Evolutionary conservation across 768 basidiomycete genomes (phyloP), one percentile per base, ranked within the genome.

Genomic region (Atractiella rhizophila): DNA sequence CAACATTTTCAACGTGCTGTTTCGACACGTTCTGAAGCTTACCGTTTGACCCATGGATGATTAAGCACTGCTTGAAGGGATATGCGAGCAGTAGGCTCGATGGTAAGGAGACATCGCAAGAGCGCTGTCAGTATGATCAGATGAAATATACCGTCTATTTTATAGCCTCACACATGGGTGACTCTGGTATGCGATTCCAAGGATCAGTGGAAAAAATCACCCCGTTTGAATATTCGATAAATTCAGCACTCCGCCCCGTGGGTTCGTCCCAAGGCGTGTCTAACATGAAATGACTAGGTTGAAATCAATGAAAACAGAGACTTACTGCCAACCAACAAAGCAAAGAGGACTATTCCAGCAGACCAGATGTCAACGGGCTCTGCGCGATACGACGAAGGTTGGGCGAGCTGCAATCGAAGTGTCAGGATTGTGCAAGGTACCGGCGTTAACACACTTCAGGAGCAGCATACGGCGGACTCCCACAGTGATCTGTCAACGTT

Each of bases 211-310:
- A 56, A 49, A 80, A 73, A 41, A 86, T 69, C 36, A 73, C 62
- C 4, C 82, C 81, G 0, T 66, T 65, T 2, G 76, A 53, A 56
- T 78, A 98, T 8, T 68, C 68, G n/a, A 59, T 55, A 51, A 69
- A 98, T 57, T 96, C 91, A 1, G 70, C 68, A 44, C 76, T 78
- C n/a, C 64, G 47, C 3, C 56, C 51, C 0, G 83, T 81, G 3
- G 91, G 82, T 54, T 86, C 76, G 53, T 94, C 91, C 91, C 91
- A 96, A 2, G 91, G 91, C 0, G 91, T 94, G 53, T 91, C 86
- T 94, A 40, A n/a, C 20, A 4, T 33, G 20, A 26, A 18, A 32
- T 46, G 5, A 25, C 44, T 8, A 1, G 10, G 23, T n/a, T 24
- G 8, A 10, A 38, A 27, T 4, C 21, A 38, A 26, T 19, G 20